Evolutionary conservation across 208 protist genomes (phyloP).

Genomic region (Trypanosoma avium): DNA sequence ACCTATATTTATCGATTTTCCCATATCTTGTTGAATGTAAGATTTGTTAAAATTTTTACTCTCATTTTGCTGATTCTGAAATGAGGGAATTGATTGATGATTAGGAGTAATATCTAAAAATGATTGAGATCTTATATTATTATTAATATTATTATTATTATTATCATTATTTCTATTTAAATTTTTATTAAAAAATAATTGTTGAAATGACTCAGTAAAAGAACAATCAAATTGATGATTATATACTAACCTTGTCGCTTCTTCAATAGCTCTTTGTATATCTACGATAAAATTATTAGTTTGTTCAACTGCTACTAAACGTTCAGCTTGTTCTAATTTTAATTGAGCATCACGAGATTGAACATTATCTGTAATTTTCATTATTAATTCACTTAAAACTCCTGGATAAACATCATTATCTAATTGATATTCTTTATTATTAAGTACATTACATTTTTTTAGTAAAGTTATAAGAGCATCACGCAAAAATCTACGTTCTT

Average conservation of each 20-base stretch:
- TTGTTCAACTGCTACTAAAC: constrained; percentile 40
- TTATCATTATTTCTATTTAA: too few species aligned
- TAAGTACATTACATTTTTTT: constrained; percentile 25
- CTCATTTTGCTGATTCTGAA: neutral
- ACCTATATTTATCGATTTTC: neutral
- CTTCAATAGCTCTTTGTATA: constrained; percentile 43
- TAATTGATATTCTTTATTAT: neutral
- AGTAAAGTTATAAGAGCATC: constrained; percentile 45
- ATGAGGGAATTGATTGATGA: neutral
- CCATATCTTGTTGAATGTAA: neutral
- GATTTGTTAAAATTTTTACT: neutral
- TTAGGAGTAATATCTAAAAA: neutral
- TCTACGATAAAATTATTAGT: constrained; percentile 32
- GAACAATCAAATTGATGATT: neutral
- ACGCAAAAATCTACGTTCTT: constrained; percentile 64
- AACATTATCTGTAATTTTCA: constrained; percentile 22
- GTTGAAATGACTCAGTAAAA: neutral
- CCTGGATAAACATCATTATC: constrained; percentile 2
- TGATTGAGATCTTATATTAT: neutral
- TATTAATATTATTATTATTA: too few species aligned
- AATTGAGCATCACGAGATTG: constrained; percentile 25
- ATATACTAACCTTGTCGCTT: constrained; percentile 48
- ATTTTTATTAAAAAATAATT: neutral
- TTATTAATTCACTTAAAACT: constrained; percentile 10
- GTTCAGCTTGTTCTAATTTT: constrained; percentile 57